A percentile compares a stretch with the other conserved stretches of the same genome.
These are phyloP conservation scores for Eleusine indica DNA, from an alignment of 176 grass and related monocot genomes.

Conservation along the genomic window DNA sequence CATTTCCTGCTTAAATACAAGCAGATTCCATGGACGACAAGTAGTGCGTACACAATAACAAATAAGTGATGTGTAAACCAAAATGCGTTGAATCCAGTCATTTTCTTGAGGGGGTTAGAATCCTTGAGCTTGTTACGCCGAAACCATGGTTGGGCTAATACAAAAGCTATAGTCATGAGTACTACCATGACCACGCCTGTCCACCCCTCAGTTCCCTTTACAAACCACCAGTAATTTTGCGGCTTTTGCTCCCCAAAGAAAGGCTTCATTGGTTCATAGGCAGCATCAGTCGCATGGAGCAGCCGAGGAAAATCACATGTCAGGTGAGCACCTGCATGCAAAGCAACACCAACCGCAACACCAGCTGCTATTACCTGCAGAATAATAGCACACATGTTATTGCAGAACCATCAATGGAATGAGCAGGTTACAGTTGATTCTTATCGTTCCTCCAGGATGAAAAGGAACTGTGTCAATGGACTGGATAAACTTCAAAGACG, in stretches of 20 bases:
- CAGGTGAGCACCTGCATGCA: constrained; percentile 80
- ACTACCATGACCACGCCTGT: constrained; percentile 79
- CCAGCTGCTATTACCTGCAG: constrained; percentile 86
- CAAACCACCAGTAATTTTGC: constrained; percentile 95
- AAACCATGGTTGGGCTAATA: constrained; percentile 89
- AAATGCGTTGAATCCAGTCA: constrained; percentile 93
- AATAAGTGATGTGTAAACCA: constrained; percentile 97
- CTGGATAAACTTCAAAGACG: neutral
- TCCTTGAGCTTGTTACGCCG: constrained; percentile 71
- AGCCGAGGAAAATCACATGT: constrained; percentile 90
- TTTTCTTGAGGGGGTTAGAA: constrained; percentile 72
- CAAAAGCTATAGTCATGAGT: constrained; percentile 80
- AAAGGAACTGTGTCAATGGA: neutral
- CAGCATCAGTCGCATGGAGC: constrained; percentile 63
- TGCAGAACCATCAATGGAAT: too few species aligned
- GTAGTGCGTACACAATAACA: constrained; percentile 75
- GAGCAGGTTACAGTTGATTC: neutral
- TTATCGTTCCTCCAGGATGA: neutral
- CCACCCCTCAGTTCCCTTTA: constrained; percentile 92
- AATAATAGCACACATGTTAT: neutral
- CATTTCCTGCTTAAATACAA: constrained; percentile 81
- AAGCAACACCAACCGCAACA: constrained; percentile 65
- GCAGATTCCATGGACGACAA: constrained; percentile 68
- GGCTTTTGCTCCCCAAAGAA: constrained; percentile 76
- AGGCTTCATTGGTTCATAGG: constrained; percentile 73